Conservation (phyloP, 495 filamentous ascomycete genomes). For the Barbatosphaeria neglecta region DNA sequence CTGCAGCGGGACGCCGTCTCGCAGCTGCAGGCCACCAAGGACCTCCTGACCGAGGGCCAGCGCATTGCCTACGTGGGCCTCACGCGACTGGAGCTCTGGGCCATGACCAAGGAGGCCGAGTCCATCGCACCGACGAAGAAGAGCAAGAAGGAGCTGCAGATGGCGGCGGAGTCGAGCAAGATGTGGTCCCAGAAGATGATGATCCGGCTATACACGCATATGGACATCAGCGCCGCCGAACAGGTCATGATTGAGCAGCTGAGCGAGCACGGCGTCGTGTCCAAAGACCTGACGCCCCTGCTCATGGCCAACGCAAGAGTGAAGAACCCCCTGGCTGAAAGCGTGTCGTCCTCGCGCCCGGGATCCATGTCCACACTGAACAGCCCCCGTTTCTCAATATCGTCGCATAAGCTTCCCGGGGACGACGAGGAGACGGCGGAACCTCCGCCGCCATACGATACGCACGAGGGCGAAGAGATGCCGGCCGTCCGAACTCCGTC, state of each 20-base stretch:
- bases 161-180: conserved; percentile 64
- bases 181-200: conserved; percentile 99
- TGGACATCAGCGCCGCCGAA: conserved; percentile 85
- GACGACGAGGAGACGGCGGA: conserved; percentile 27
- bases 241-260: conserved; percentile 99
- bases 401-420: background rate
- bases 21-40: conserved; percentile 93
- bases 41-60: conserved; percentile 88
- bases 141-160: conserved; percentile 54
- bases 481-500: conserved; percentile 66
- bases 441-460: conserved; percentile 62
- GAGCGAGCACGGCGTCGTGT: conserved; percentile 77
- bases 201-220: conserved; percentile 83
- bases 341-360: background rate
- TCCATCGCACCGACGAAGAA: conserved; percentile 40
- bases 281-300: conserved; percentile 67
- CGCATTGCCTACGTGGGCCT: conserved; percentile 93
- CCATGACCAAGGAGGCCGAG: conserved; percentile 60
- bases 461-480: conserved; percentile 56
- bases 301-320: conserved; percentile 91
- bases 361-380: background rate
- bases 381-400: conserved; percentile 10
- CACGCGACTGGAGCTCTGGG: conserved; percentile 61
- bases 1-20: conserved; percentile 71
- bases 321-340: conserved; percentile 74